Conservation (phyloP, 108 stramenopile genomes). For the Cafeteria roenbergensis region DNA sequence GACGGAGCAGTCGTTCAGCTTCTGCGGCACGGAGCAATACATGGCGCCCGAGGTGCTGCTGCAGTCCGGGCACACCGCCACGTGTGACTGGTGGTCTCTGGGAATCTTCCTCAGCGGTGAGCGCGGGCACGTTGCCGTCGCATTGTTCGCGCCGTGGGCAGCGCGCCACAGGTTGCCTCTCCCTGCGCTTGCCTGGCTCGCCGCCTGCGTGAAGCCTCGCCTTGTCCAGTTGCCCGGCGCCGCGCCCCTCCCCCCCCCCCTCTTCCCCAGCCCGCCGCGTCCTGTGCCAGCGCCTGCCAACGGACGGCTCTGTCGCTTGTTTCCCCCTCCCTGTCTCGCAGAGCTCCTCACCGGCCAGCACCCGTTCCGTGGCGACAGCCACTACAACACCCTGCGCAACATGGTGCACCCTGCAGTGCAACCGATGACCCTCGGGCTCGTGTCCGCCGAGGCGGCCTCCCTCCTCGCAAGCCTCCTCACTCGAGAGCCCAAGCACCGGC, state of each 20-base stretch:
- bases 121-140: too few species aligned
- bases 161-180: too few species aligned
- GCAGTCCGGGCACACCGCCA: slow-evolving; percentile 16
- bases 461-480: slow-evolving; percentile 68
- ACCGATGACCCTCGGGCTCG: not conserved
- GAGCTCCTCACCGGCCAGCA: slow-evolving; percentile 31
- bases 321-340: too few species aligned
- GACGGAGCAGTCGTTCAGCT: slow-evolving; percentile 3
- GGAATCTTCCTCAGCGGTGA: slow-evolving; percentile 22
- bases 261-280: too few species aligned
- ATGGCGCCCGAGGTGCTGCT: slow-evolving; percentile 30
- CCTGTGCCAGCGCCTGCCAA: too few species aligned
- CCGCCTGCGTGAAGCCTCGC: too few species aligned
- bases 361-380: slow-evolving; percentile 32
- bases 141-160: too few species aligned
- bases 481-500: slow-evolving; percentile 65
- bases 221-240: too few species aligned
- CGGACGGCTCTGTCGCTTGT: too few species aligned
- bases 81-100: slow-evolving; percentile 33
- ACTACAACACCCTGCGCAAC: slow-evolving; percentile 24
- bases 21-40: slow-evolving; percentile 32
- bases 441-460: slow-evolving; percentile 39
- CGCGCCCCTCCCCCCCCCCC: too few species aligned
- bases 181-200: too few species aligned
- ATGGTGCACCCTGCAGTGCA: slow-evolving; percentile 2